Evolutionary conservation across 2,329 filamentous ascomycete genomes (phyloP), one percentile per base, ranked within the genome.

Genomic region (Cladophialophora bantiana): DNA sequence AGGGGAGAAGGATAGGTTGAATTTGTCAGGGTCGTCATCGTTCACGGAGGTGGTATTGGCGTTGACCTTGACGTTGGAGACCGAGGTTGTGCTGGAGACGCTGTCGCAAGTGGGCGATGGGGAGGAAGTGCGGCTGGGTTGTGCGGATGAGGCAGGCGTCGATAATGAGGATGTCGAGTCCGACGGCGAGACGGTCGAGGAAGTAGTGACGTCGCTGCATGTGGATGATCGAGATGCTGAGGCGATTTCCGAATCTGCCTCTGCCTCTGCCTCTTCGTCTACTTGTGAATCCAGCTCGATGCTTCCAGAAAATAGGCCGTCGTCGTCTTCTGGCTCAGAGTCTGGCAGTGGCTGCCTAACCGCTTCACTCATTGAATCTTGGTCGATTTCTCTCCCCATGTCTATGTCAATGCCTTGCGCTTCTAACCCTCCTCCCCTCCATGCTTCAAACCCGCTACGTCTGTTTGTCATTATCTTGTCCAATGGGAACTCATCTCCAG

Each of bases 111-210:
- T 62, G 15, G 59, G 63, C 7, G 38, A 61, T 1, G 66, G 66
- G 5, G 66, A 66, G 1, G 68, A 64, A 5, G 55, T 54, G 4
- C 65, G 67, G 63, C 65, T 68, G 15, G 48, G 55, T 4, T 55
- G 59, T n/a, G 40, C 38, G 13, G 68, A 68, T 34, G 66, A 45
- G 20, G 64, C 54, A 9, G 53, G n/a, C 20, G 62, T 58, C 26
- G 65, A 65, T 18, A 59, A 52, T 18, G 61, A 56, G 36, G 32
- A 15, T 9, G 35, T 52, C 6, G 61, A 48, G 48, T 62, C 58
- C 10, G 57, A 59, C 4, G 52, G n/a, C 20, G 59, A 18, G n/a
- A 31, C 34, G 26, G 26, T 26, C 7, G 57, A 18, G 7, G 31
- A 35, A 26, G 18, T 10, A 2, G 57, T 50, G 10, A 52, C 26